These are phyloP conservation scores for Pichia inconspicua DNA, from an alignment of 1,139 yeast species.

Conservation along the genomic window DNA sequence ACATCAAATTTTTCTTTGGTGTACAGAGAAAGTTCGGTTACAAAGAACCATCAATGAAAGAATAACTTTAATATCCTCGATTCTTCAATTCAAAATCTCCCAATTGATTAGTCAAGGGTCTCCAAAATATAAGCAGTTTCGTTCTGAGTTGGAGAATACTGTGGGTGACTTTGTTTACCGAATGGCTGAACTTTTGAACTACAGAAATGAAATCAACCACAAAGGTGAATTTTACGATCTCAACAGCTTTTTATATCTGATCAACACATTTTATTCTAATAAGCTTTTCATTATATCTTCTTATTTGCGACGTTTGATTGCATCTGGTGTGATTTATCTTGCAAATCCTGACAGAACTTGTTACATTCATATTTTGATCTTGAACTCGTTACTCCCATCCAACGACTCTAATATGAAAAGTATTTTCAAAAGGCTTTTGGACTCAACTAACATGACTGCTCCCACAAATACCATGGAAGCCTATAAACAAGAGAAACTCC, in stretches of 20 bases:
- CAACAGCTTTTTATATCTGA: conserved; percentile 40
- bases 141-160: conserved; percentile 39
- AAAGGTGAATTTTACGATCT: conserved; percentile 24
- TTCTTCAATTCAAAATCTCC: conserved; percentile 20
- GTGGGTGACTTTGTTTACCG: conserved; percentile 32
- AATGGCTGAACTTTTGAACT: conserved; percentile 25
- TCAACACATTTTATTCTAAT: conserved; percentile 47
- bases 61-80: conserved; percentile 23
- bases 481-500: not conserved
- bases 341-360: conserved; percentile 31
- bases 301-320: conserved; percentile 68
- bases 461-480: not conserved
- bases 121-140: conserved; percentile 28
- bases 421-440: conserved; percentile 32
- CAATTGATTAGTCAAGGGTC: conserved; percentile 22
- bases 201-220: conserved; percentile 4
- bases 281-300: conserved; percentile 54
- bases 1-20: conserved; percentile 40
- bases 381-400: conserved; percentile 47
- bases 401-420: conserved; percentile 46
- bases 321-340: conserved; percentile 70
- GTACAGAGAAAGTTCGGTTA: conserved; percentile 36
- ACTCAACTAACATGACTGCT: conserved; percentile 28
- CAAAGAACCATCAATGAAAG: conserved; percentile 17
- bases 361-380: conserved; percentile 40